Evolutionary conservation across 345 rosid species (phyloP).

Genomic region (Atalantia buxifolia): DNA sequence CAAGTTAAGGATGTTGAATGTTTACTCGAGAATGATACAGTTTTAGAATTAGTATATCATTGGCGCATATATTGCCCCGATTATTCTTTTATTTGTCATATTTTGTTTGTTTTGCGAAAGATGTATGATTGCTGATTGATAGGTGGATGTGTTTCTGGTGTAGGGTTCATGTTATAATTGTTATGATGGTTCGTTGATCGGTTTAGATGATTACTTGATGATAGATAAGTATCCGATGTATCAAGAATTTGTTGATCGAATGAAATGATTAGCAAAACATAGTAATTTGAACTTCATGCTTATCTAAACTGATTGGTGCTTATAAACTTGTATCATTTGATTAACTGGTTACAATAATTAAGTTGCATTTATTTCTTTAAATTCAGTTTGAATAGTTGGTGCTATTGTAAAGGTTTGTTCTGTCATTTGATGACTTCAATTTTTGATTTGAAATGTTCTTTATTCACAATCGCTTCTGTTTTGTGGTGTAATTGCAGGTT

Average conservation of each 20-base stretch:
- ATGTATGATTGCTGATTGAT: neutral
- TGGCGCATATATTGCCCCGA: neutral
- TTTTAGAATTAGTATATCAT: conserved; percentile 3
- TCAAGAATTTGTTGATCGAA: neutral
- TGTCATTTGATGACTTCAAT: neutral
- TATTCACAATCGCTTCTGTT: conserved; percentile 18
- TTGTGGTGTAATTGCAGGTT: conserved; percentile 51
- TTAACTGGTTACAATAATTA: neutral
- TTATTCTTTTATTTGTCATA: neutral
- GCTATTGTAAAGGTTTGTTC: neutral
- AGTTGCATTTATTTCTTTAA: neutral
- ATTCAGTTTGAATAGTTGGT: neutral
- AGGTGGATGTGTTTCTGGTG: neutral
- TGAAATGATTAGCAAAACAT: neutral
- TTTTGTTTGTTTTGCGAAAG: neutral
- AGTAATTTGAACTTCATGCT: neutral
- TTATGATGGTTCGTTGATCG: neutral
- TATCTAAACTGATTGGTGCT: neutral
- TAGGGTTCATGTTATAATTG: neutral
- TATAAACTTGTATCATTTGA: neutral
- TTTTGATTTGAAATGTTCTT: conserved; percentile 1
- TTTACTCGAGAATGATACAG: neutral
- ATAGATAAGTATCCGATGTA: neutral
- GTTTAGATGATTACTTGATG: neutral
- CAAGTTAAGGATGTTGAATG: neutral